Evolutionary conservation across 106 monocot genomes (phyloP), one percentile per base, ranked within the genome.

Genomic region (Ottelia alismoides): DNA sequence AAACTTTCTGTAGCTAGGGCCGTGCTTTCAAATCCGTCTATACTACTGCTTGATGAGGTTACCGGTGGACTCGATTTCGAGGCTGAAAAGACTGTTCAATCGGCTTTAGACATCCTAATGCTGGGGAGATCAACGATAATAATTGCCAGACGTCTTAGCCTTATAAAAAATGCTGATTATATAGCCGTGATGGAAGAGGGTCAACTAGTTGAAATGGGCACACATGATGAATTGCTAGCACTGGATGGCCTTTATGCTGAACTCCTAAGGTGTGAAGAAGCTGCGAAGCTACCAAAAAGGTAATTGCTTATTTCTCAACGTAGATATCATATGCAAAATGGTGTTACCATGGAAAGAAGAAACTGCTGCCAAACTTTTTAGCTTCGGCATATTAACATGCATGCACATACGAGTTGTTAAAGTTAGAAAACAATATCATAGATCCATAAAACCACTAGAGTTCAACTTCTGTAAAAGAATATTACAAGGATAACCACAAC

Each of bases 101-200:
- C 77, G 62, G 90, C 98, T 28, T 40, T 98, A 29, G 90, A 98
- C 70, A 82, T 90, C 66, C 77, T 98, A 27, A 98, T 98, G 98
- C 63, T 98, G 68, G 98, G 98, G 25, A 60, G 98, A 40, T 98
- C 98, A 63, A 98, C 98, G 29, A 90, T 98, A 62, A 98, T 98
- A 65, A 98, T 98, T 45, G 98, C 98, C 32, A 72, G 98, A 4
- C 78, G 82, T 17, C 85, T 98, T 55, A 67, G 82, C 31, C 79
- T 98, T 53, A 98, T 98, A 57, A 82, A 74, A 45, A 98, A 89
- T 83, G 98, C 98, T 75, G 98, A 98, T 74, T 98, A 82, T 61
- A 98, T 98, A 62, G 90, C 98, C 48, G 98, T 98, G 16, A 98
- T 98, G 98, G 98, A 98, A 52, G 98, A 90, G 68, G 98, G 98